These are phyloP conservation scores for Salvia rosmarinus DNA, from an alignment of 257 asterid species.

Conservation along the genomic window DNA sequence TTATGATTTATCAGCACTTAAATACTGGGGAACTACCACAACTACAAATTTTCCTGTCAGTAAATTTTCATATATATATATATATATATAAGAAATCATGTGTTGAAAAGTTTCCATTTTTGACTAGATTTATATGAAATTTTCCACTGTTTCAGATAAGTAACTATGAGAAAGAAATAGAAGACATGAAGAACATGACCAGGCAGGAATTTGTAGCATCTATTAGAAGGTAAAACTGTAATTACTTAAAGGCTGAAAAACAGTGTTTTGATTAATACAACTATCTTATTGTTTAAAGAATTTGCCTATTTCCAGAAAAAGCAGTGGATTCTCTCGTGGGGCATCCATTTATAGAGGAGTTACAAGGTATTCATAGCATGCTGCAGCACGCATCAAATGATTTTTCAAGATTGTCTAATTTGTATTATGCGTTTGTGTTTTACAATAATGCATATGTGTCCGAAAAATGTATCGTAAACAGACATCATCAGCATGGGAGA, in stretches of 20 bases:
- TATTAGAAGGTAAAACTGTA: slow-evolving; percentile 60
- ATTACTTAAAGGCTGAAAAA: background rate
- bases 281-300: background rate
- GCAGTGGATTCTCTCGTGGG: slow-evolving; percentile 95
- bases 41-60: slow-evolving; percentile 89
- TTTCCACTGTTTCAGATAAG: slow-evolving; percentile 55
- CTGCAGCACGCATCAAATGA: background rate
- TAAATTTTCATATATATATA: background rate
- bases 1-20: slow-evolving; percentile 86
- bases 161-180: slow-evolving; percentile 88
- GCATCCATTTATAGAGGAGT: slow-evolving; percentile 93
- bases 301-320: slow-evolving; percentile 53
- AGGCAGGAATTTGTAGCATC: slow-evolving; percentile 97
- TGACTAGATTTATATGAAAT: too few relatives aligned
- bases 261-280: background rate
- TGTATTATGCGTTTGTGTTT: background rate
- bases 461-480: slow-evolving; percentile 21
- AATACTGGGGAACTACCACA: slow-evolving; percentile 96
- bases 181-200: slow-evolving; percentile 94
- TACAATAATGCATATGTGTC: background rate
- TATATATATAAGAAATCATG: too few relatives aligned
- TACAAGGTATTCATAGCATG: slow-evolving; percentile 57
- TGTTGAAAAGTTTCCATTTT: too few relatives aligned
- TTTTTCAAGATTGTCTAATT: background rate
- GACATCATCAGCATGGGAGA: slow-evolving; percentile 95